Percentiles rank a stretch among this genome's conserved stretches.
These are phyloP conservation scores for Psidium guajava DNA, from an alignment of 345 rosid genomes.

Conservation along the genomic window DNA sequence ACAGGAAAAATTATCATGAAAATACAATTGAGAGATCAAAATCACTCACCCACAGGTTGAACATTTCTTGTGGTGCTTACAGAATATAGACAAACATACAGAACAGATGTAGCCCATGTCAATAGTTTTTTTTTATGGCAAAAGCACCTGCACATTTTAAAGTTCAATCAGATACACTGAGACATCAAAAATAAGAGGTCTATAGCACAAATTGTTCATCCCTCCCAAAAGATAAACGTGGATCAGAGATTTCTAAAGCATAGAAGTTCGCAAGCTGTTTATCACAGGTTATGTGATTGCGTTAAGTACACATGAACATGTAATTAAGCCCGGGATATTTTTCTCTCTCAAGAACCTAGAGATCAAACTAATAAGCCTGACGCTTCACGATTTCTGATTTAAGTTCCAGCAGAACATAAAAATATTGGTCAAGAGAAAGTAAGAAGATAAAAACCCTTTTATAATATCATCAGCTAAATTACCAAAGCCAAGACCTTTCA, in stretches of 20 bases:
- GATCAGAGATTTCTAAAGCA: neutral
- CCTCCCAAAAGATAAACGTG: neutral
- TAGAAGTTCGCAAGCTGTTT: neutral
- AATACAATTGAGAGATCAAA: neutral
- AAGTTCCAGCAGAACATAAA: neutral
- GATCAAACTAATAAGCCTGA: neutral
- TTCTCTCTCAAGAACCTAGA: neutral
- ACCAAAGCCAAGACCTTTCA: neutral
- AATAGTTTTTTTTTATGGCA: conserved; percentile 89
- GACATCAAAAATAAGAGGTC: neutral
- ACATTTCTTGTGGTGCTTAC: conserved; percentile 88
- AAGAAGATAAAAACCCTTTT: neutral
- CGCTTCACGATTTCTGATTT: neutral
- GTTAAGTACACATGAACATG: neutral
- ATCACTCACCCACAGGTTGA: conserved; percentile 78
- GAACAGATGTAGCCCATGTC: conserved; percentile 96
- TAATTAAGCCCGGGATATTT: neutral
- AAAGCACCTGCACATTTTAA: conserved; percentile 61
- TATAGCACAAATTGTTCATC: neutral
- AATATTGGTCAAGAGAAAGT: neutral
- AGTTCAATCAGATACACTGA: neutral
- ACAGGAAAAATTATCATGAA: neutral
- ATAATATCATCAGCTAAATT: neutral
- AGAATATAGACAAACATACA: conserved; percentile 88
- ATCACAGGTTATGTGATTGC: neutral